Evolutionary conservation across 345 rosid species (phyloP).

Genomic region (Clausena lansium): DNA sequence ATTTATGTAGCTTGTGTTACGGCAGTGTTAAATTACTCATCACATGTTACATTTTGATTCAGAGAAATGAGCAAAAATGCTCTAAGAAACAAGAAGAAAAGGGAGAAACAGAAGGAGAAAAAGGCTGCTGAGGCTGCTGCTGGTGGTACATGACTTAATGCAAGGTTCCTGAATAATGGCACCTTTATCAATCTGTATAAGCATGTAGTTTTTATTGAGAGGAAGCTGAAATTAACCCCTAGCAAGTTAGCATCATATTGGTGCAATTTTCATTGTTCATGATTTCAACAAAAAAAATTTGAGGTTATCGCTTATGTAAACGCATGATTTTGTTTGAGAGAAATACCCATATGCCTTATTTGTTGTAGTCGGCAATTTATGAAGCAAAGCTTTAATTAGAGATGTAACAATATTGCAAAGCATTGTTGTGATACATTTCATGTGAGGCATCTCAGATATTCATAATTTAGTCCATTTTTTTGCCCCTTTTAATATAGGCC

Average conservation of each 20-base stretch:
- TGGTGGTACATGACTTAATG: constrained; percentile 8
- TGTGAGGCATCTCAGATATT: not conserved
- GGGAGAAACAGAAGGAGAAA: constrained; percentile 82
- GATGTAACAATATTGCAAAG: not conserved
- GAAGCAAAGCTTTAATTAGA: not conserved
- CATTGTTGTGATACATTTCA: not conserved
- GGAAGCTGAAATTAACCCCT: not conserved
- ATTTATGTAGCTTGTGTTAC: not conserved
- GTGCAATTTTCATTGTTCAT: not conserved
- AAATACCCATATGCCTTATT: not conserved
- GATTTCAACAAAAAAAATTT: not conserved
- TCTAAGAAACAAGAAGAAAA: constrained; percentile 81
- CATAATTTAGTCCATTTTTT: too few species aligned
- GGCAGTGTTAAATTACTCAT: not conserved
- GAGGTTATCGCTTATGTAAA: not conserved
- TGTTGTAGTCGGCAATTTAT: not conserved
- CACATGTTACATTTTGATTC: not conserved
- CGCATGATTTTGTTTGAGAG: not conserved
- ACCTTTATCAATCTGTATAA: not conserved
- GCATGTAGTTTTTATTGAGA: not conserved
- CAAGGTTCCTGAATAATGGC: not conserved
- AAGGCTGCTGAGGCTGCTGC: constrained; percentile 49
- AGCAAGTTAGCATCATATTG: not conserved
- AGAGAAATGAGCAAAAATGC: constrained; percentile 93
- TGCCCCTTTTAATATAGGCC: too few species aligned